Evolutionary conservation across 139 green algal species (phyloP).

Genomic region (Closterium sp.): DNA sequence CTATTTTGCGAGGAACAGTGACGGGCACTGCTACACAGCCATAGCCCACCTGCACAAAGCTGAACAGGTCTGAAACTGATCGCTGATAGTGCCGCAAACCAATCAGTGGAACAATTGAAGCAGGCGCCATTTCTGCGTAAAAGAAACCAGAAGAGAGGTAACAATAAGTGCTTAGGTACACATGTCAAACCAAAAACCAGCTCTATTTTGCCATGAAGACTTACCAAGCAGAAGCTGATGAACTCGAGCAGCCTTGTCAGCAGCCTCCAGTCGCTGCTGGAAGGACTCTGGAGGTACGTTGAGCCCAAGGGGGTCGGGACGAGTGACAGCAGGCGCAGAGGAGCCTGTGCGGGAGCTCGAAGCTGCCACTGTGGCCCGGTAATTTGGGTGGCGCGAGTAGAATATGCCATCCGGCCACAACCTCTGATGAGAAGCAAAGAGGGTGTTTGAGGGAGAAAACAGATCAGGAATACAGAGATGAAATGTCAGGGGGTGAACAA

Average conservation of each 20-base stretch:
- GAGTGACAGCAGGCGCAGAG: background rate
- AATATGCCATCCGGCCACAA: conserved; percentile 26
- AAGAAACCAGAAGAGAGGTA: background rate
- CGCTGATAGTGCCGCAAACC: background rate
- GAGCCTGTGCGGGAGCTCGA: background rate
- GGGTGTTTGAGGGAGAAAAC: background rate
- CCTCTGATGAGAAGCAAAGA: background rate
- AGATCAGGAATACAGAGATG: too few species aligned
- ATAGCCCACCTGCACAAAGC: conserved; percentile 17
- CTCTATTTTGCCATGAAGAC: background rate
- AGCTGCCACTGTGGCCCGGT: background rate
- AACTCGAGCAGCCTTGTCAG: background rate
- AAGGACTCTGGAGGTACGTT: background rate
- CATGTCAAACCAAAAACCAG: background rate
- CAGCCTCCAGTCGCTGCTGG: conserved; percentile 16
- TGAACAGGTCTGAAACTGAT: conserved; percentile 12
- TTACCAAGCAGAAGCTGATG: conserved; percentile 22
- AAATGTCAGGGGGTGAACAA: too few species aligned
- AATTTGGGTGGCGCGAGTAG: conserved; percentile 5
- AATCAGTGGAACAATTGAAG: conserved; percentile 17
- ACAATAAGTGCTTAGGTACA: background rate
- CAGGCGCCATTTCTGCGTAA: conserved; percentile 3
- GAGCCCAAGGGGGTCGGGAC: conserved; percentile 3
- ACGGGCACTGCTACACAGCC: background rate
- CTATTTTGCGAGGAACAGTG: too few species aligned